These are phyloP conservation scores for Claviceps digitariae DNA, from an alignment of 2,329 filamentous ascomycete genomes.

Conservation along the genomic window DNA sequence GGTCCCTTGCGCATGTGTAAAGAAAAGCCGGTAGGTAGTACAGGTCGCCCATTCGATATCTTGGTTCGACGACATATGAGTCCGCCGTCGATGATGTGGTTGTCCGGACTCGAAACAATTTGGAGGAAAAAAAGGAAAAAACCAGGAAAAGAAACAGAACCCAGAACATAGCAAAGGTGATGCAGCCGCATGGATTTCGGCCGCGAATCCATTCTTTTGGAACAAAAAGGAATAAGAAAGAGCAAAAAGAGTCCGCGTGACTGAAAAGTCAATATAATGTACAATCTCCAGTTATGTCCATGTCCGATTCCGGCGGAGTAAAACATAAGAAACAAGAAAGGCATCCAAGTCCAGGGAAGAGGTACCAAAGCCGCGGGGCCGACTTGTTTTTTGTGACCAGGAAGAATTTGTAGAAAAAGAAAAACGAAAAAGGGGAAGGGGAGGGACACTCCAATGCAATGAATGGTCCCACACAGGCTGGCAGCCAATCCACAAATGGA, in stretches of 20 bases:
- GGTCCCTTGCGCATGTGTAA: conserved; percentile 10
- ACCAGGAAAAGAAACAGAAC: not conserved
- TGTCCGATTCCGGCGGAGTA: conserved; percentile 4
- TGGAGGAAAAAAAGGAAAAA: not conserved
- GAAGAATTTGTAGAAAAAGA: not conserved
- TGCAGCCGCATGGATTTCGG: not conserved
- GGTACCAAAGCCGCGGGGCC: not conserved
- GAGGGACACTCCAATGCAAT: not conserved
- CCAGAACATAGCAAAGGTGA: not conserved
- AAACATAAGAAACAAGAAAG: not conserved
- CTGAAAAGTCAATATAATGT: conserved; percentile 3
- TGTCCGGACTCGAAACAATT: not conserved
- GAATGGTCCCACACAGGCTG: not conserved
- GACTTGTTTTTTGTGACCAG: not conserved
- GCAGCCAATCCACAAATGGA: not conserved
- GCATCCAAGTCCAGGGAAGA: not conserved
- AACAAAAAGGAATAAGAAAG: not conserved
- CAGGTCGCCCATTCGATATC: conserved; percentile 16
- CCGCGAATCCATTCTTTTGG: not conserved
- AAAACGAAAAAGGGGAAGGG: not conserved
- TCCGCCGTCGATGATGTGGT: conserved; percentile 9
- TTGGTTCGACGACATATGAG: conserved; percentile 1
- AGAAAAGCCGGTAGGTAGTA: conserved; percentile 20
- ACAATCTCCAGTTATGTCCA: conserved; percentile 3
- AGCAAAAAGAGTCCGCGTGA: conserved; percentile 7